Percentiles rank a stretch among this genome's conserved stretches.
Evolutionary conservation across 306 rosid species (phyloP).

Genomic region (Cyamopsis tetragonoloba): DNA sequence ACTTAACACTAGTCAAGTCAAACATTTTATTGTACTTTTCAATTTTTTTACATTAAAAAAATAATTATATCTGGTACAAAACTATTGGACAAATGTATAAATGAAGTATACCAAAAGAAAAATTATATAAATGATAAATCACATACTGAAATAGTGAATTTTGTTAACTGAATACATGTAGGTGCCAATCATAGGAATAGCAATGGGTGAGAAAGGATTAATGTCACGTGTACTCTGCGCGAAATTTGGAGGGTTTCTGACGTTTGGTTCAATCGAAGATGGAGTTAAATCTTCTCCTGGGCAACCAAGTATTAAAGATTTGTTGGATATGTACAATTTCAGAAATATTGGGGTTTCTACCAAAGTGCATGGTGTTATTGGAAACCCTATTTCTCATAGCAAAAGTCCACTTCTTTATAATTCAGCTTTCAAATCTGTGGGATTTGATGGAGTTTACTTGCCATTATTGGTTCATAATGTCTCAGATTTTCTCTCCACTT

Average conservation of each 20-base stretch:
- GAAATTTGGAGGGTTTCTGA: constrained; percentile 63
- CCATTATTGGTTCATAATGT: constrained; percentile 62
- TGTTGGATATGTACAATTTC: constrained; percentile 63
- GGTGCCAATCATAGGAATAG: constrained; percentile 69
- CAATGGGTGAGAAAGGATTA: constrained; percentile 67
- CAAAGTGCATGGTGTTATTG: constrained; percentile 65
- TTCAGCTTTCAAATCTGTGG: constrained; percentile 50
- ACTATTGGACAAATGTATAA: no score
- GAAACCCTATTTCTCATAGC: constrained; percentile 67
- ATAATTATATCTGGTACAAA: no score
- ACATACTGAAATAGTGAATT: no score
- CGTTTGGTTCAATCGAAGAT: constrained; percentile 52
- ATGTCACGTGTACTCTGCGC: constrained; percentile 56
- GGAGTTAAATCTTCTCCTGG: constrained; percentile 55
- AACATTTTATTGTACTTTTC: no score
- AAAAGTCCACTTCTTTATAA: constrained; percentile 64
- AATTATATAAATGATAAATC: no score
- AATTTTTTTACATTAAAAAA: no score
- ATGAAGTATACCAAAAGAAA: no score
- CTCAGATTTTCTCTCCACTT: constrained; percentile 43
- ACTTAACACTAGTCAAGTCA: no score
- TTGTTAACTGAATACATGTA: constrained; percentile 13
- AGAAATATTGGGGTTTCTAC: constrained; percentile 54
- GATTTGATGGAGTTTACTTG: constrained; percentile 63
- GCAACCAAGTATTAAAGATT: constrained; percentile 56